These are phyloP conservation scores for Linum tenue DNA, from an alignment of 345 rosid species.

Conservation along the genomic window DNA sequence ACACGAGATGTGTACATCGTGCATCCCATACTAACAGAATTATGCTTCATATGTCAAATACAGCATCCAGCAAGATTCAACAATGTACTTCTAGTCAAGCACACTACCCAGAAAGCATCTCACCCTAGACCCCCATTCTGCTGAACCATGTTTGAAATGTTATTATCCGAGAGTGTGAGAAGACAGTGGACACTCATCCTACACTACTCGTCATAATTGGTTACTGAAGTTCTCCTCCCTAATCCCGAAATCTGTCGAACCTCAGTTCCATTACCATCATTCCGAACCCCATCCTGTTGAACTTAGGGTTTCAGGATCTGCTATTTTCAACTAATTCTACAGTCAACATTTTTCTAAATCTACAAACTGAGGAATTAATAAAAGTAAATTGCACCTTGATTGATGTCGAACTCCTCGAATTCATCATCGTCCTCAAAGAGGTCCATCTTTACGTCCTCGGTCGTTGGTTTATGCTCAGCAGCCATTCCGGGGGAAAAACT, in stretches of 20 bases:
- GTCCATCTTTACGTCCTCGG: constrained; percentile 73
- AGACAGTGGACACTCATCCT: too few relatives aligned
- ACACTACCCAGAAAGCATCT: too few relatives aligned
- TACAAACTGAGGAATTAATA: not conserved
- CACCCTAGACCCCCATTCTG: not conserved
- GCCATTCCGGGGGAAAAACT: constrained; percentile 31
- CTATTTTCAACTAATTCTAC: not conserved
- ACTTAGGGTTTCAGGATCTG: not conserved
- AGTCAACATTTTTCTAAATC: not conserved
- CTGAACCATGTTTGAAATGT: too few relatives aligned
- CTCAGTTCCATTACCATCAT: not conserved
- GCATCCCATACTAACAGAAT: not conserved
- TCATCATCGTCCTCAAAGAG: constrained; percentile 92
- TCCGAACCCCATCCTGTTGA: not conserved
- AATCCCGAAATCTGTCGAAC: not conserved
- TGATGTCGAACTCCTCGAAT: constrained; percentile 75
- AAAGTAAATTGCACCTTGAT: constrained; percentile 33
- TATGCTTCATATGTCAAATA: not conserved
- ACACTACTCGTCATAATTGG: not conserved
- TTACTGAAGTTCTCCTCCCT: too few relatives aligned
- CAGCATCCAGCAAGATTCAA: not conserved
- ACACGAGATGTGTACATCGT: not conserved
- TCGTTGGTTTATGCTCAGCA: constrained; percentile 40
- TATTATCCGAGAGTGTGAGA: too few relatives aligned
- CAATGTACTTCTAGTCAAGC: not conserved